These are phyloP conservation scores for Ophiostoma sp. DNA, from an alignment of 2,329 filamentous ascomycete genomes.

Conservation along the genomic window DNA sequence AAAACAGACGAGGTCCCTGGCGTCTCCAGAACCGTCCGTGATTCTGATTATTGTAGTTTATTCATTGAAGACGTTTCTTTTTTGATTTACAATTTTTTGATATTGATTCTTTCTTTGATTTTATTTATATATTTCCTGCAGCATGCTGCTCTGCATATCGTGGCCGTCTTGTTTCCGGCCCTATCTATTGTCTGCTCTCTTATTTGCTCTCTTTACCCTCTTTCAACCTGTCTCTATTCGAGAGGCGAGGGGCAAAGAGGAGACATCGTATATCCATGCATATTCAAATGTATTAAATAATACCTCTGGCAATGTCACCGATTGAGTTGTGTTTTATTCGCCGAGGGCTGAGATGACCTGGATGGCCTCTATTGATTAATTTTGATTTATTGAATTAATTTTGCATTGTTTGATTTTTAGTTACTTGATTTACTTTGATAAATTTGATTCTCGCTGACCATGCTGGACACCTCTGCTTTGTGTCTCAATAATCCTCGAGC, in stretches of 20 bases:
- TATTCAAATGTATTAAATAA: background rate
- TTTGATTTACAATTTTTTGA: background rate
- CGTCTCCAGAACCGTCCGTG: background rate
- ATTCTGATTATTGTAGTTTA: background rate
- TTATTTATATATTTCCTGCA: background rate
- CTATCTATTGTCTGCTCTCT: background rate
- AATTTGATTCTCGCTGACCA: background rate
- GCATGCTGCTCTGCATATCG: background rate
- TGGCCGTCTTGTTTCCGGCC: slow-evolving; percentile 10
- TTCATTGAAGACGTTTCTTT: background rate
- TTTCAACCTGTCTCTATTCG: background rate
- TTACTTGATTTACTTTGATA: background rate
- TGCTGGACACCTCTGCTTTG: background rate
- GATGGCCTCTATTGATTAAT: background rate
- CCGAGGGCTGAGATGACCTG: background rate
- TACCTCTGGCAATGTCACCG: background rate
- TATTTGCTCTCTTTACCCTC: background rate
- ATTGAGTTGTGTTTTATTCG: background rate
- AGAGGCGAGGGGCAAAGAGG: slow-evolving; percentile 9
- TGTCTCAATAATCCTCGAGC: background rate
- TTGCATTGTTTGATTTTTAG: background rate
- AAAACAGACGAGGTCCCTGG: background rate
- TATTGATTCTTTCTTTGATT: background rate
- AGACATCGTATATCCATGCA: background rate
- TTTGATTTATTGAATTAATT: background rate